Evolutionary conservation across 306 rosid genomes (phyloP).

Genomic region (Pueraria montana): DNA sequence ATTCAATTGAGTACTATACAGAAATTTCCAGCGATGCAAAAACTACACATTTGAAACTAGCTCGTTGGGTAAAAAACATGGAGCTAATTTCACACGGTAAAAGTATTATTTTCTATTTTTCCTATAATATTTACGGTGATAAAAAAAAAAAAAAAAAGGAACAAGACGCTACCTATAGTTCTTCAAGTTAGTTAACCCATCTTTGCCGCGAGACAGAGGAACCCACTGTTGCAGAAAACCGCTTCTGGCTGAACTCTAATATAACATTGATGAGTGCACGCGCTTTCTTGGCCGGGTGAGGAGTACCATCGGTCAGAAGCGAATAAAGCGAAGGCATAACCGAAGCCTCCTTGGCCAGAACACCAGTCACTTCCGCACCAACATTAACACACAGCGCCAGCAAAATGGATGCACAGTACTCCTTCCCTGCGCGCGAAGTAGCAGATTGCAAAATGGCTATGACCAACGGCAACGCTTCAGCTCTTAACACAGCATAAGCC

Average conservation of each 20-base stretch:
- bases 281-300: slow-evolving; percentile 67
- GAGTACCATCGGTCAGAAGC: slow-evolving; percentile 61
- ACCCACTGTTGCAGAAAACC: not conserved
- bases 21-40: not conserved
- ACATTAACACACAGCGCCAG: slow-evolving; percentile 65
- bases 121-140: slow-evolving; percentile 7
- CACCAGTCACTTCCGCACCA: slow-evolving; percentile 57
- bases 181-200: not conserved
- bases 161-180: not conserved
- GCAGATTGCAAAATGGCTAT: slow-evolving; percentile 49
- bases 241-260: slow-evolving; percentile 51
- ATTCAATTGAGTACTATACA: not conserved
- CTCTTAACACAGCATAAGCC: slow-evolving; percentile 45
- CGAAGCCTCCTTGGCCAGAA: slow-evolving; percentile 52
- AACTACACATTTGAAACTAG: slow-evolving; percentile 25
- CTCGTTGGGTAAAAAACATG: slow-evolving; percentile 30
- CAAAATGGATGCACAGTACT: slow-evolving; percentile 69
- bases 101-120: too few relatives aligned
- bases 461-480: slow-evolving; percentile 48
- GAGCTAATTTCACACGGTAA: slow-evolving; percentile 57
- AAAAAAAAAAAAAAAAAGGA: not conserved
- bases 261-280: slow-evolving; percentile 65
- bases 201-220: slow-evolving; percentile 43
- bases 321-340: slow-evolving; percentile 67
- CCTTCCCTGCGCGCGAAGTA: slow-evolving; percentile 48